Evolutionary conservation across 2,329 filamentous ascomycete genomes (phyloP).

Genomic region (Fonsecaea multimorphosa): DNA sequence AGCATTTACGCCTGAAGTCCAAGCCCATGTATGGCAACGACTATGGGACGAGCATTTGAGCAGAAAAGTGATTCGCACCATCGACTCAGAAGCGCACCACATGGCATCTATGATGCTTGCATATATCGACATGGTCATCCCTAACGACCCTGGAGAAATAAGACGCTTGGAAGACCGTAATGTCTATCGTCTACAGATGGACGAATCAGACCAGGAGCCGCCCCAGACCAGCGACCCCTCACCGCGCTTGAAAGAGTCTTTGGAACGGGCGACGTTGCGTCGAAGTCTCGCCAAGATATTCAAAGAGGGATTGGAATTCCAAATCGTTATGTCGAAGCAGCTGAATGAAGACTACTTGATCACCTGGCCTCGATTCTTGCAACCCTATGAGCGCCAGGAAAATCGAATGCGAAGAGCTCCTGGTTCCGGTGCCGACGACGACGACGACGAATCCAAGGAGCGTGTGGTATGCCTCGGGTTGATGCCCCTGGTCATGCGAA

Average conservation of each 20-base stretch:
- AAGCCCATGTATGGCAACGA: neutral
- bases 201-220: neutral
- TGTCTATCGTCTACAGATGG: neutral
- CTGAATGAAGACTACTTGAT: neutral
- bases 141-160: neutral
- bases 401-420: neutral
- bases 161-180: neutral
- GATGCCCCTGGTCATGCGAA: neutral
- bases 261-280: neutral
- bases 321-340: neutral
- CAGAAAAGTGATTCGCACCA: neutral
- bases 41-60: conserved; percentile 3
- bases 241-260: neutral
- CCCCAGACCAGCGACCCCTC: too few relatives aligned
- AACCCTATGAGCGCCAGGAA: neutral
- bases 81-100: neutral
- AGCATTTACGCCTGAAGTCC: neutral
- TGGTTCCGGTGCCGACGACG: neutral
- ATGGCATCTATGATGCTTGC: neutral
- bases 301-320: neutral
- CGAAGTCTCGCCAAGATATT: neutral
- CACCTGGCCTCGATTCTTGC: neutral
- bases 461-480: neutral
- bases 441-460: neutral
- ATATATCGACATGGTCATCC: conserved; percentile 7